phyloP scores from a whole-genome alignment of 805 yeast species.

The Nakazawaea ishiwadae region DNA sequence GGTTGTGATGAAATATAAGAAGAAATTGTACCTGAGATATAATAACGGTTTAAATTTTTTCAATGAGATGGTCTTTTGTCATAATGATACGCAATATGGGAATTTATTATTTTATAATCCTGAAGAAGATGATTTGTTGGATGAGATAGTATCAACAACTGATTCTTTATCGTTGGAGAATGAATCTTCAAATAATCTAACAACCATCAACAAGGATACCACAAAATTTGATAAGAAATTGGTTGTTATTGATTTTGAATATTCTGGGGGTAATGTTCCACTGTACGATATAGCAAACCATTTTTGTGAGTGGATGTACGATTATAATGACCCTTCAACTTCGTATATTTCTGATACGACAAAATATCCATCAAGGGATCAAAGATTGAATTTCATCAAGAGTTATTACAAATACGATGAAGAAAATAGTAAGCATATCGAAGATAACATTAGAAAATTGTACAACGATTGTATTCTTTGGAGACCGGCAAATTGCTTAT shows the following conservation, averaged over 20 bases:
- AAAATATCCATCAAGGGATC: constrained; percentile 62
- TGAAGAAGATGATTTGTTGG: constrained; percentile 5
- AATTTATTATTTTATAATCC: constrained; percentile 59
- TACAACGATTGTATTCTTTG: constrained; percentile 67
- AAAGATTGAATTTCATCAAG: constrained; percentile 65
- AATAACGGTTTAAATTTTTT: constrained; percentile 34
- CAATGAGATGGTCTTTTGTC: constrained; percentile 72
- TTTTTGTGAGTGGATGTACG: constrained; percentile 95
- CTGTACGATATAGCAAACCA: constrained; percentile 92
- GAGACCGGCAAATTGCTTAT: constrained; percentile 75
- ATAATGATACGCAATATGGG: constrained; percentile 96
- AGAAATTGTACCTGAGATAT: constrained; percentile 57
- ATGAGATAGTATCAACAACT: constrained; percentile 8
- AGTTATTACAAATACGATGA: constrained; percentile 68
- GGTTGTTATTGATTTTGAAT: constrained; percentile 95
- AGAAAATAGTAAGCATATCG: constrained; percentile 21
- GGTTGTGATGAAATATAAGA: constrained; percentile 46
- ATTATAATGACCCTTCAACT: constrained; percentile 64
- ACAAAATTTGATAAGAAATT: constrained; percentile 52
- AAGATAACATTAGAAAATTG: constrained; percentile 34
- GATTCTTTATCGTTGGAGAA: constrained; percentile 3
- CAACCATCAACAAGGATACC: constrained; percentile 2
- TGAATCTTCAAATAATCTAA: not conserved
- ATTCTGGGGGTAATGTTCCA: constrained; percentile 85
- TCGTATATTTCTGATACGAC: constrained; percentile 49